A percentile compares a stretch with the other conserved stretches of the same genome.
Evolutionary conservation across 352 stramenopile species (phyloP).

Genomic region (Globisporangium lucens): DNA sequence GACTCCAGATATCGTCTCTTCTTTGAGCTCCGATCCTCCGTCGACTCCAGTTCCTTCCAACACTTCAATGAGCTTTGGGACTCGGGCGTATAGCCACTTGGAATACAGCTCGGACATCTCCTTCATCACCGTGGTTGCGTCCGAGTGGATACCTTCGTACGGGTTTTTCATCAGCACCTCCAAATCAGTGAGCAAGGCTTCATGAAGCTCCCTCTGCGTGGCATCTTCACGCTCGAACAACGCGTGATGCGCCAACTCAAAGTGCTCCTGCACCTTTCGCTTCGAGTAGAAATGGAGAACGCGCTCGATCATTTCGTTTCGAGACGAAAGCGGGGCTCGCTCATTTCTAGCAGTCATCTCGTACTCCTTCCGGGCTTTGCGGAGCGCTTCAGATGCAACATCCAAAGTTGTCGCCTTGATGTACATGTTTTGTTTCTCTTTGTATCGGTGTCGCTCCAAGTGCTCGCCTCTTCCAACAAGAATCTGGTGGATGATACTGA

Average conservation of each 20-base stretch:
- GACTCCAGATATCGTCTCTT: constrained; percentile 36
- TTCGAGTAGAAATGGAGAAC: constrained; percentile 59
- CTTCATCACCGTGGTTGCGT: constrained; percentile 43
- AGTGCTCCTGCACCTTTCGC: constrained; percentile 62
- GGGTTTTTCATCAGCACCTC: constrained; percentile 50
- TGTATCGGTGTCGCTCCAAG: constrained; percentile 35
- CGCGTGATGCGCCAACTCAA: constrained; percentile 47
- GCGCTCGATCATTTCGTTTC: constrained; percentile 69
- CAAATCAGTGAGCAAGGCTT: constrained; percentile 42
- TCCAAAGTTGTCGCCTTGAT: constrained; percentile 50
- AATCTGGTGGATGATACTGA: constrained; percentile 48
- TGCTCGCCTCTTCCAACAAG: constrained; percentile 55
- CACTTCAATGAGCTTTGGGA: constrained; percentile 39
- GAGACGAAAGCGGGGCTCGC: constrained; percentile 38
- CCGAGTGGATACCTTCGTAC: constrained; percentile 48
- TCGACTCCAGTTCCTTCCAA: constrained; percentile 32
- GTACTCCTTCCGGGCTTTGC: constrained; percentile 24
- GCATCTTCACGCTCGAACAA: constrained; percentile 21
- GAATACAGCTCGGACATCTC: constrained; percentile 49
- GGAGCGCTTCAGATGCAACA: constrained; percentile 43
- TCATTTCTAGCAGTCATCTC: constrained; percentile 12
- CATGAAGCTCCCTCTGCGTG: constrained; percentile 30
- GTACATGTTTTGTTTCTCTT: constrained; percentile 50
- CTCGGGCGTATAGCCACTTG: constrained; percentile 48
- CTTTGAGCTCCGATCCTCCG: constrained; percentile 29